Evolutionary conservation across 2,329 filamentous ascomycete genomes (phyloP), one percentile per base, ranked within the genome.

Genomic region (Colletotrichum acutatum): DNA sequence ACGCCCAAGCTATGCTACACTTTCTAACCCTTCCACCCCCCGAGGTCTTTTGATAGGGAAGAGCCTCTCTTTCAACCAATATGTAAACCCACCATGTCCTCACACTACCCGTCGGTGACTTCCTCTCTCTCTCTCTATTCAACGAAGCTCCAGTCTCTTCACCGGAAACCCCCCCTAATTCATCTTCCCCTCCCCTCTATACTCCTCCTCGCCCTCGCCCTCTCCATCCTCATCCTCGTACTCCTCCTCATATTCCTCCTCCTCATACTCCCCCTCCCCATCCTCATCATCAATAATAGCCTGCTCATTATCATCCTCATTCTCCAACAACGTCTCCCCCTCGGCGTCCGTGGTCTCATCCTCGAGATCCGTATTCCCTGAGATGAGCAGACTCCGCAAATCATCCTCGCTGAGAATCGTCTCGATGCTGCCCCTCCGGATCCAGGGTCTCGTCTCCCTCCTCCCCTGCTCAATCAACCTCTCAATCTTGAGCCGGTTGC

Each of bases 401-500:
- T 92, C 89, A 65, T 91, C 90, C 75, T 91, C 89, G 74, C 89
- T 90, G 52, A 91, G 79, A 8, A 92, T 89, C 49, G 87, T 90
- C 78, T 91, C 89, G 52, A 91, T 86, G 68, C 88, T 89, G 4
- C 86, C 86, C 68, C 87, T 80, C 66, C 88, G 79, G 14, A 83
- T 79, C 75, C 84, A 84, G 3, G 84, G 82, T 69, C 89, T 81
- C 46, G 89, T 90, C 78, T 89, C 87, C 62, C 84, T 81, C 22
- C 91, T 82, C 1, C 90, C 91, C 74, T 84, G 81, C 78, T 92
- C 90, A n/a, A 93, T 86, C 61, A 88, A 77, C 62, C 92, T 88
- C 83, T 99, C 97, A 9, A 98, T 86, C 78, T 94, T 94, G 76
- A 98, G 89, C 63, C 97, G 86, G 80, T 99, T 99, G 28, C 89